phyloP scores from a whole-genome alignment of 768 basidiomycete genomes.

The Tylopilus vinaceipallidus region DNA sequence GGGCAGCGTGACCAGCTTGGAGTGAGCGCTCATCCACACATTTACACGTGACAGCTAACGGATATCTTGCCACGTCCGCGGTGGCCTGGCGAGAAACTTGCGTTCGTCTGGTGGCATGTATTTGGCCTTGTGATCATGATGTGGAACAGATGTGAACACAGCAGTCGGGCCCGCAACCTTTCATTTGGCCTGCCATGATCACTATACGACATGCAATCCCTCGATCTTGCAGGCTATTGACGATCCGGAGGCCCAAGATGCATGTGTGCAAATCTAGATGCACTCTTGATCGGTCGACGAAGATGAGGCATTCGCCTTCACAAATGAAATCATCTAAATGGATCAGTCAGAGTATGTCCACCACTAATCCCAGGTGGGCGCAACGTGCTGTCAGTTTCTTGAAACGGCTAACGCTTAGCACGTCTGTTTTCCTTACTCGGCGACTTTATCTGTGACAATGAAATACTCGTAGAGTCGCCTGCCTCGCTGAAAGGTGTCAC shows the following conservation, averaged over 20 bases:
- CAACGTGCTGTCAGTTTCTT: constrained; percentile 1
- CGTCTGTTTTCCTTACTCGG: constrained; percentile 1
- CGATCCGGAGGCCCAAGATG: constrained; percentile 15
- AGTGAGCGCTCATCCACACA: constrained; percentile 4
- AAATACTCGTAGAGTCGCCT: constrained; percentile 7
- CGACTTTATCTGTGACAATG: constrained; percentile 15
- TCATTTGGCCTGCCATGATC: neutral
- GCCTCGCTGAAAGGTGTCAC: neutral
- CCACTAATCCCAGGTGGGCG: constrained; percentile 3
- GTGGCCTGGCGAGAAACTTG: constrained; percentile 15
- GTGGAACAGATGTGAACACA: constrained; percentile 1
- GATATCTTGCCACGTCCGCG: constrained; percentile 23
- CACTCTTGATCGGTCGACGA: constrained; percentile 19
- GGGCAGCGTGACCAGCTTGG: neutral
- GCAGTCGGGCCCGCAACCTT: constrained; percentile 16
- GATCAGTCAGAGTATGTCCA: constrained; percentile 2
- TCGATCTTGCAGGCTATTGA: constrained; percentile 7
- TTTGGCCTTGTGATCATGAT: constrained; percentile 1
- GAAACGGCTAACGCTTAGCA: neutral
- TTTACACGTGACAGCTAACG: no score
- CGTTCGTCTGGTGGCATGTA: neutral
- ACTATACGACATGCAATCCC: neutral
- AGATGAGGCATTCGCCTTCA: constrained; percentile 6
- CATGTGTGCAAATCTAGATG: constrained; percentile 19
- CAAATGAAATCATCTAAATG: constrained; percentile 17